Percentiles rank a stretch among this genome's conserved stretches.
phyloP scores from a whole-genome alignment of 192 early-diverging fungal genomes.

The Coemansia sp. region DNA sequence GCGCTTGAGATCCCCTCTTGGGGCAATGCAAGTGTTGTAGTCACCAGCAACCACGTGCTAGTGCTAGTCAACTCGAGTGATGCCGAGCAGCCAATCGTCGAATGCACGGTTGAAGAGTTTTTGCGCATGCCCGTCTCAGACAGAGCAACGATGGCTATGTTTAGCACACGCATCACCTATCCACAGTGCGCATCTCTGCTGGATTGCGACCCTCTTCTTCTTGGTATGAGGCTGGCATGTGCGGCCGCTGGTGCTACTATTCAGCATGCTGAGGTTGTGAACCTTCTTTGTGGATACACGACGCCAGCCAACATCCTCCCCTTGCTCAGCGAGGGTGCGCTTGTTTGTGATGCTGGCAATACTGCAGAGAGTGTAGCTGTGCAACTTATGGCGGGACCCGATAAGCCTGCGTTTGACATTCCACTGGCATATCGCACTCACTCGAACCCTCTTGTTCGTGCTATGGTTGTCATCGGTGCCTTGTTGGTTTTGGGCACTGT shows the following conservation, averaged over 20 bases:
- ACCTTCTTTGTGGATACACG: neutral
- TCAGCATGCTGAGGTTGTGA: neutral
- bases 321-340: neutral
- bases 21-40: conserved; percentile 7
- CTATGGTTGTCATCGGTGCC: conserved; percentile 17
- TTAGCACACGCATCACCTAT: conserved; percentile 13
- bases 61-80: conserved; percentile 5
- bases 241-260: neutral
- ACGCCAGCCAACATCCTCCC: neutral
- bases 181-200: neutral
- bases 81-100: neutral
- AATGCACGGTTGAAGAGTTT: conserved; percentile 25
- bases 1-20: conserved; percentile 16
- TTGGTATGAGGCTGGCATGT: conserved; percentile 7
- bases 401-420: neutral
- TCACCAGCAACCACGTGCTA: conserved; percentile 40
- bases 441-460: conserved; percentile 8
- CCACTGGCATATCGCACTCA: conserved; percentile 6
- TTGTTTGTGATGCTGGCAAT: neutral
- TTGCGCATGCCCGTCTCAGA: neutral
- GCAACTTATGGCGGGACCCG: neutral
- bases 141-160: conserved; percentile 9
- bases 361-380: neutral
- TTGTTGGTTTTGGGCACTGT: neutral
- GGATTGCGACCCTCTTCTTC: conserved; percentile 12